phyloP scores from a whole-genome alignment of 345 rosid species.

The Clarkia xantiana region DNA sequence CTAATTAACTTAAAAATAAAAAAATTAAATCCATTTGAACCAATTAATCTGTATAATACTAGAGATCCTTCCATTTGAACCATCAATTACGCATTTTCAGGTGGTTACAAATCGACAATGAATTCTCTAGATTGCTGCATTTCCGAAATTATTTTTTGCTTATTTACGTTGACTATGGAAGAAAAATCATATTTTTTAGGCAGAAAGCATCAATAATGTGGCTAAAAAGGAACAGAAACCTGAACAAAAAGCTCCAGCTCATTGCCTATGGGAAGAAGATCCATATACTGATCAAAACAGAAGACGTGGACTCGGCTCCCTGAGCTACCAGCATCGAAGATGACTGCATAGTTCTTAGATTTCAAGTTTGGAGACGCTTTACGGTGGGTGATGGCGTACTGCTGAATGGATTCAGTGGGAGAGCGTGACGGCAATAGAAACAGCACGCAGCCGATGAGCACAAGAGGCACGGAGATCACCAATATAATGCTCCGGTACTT shows the following conservation, averaged over 20 bases:
- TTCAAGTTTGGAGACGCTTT: constrained; percentile 29
- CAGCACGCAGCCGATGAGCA: constrained; percentile 43
- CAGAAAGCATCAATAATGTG: background rate
- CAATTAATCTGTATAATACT: too few relatives aligned
- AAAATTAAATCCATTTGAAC: background rate
- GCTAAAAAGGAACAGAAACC: constrained; percentile 4
- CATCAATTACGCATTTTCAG: too few relatives aligned
- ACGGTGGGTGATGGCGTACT: constrained; percentile 28
- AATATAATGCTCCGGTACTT: constrained; percentile 46
- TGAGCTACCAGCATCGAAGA: constrained; percentile 93
- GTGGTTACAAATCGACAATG: too few relatives aligned
- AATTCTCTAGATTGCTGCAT: too few relatives aligned
- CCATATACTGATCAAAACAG: constrained; percentile 77
- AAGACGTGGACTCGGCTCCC: constrained; percentile 93
- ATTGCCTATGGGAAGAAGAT: constrained; percentile 79
- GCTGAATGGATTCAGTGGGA: constrained; percentile 25
- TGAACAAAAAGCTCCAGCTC: constrained; percentile 70
- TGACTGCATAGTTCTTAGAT: constrained; percentile 49
- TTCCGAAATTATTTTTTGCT: too few relatives aligned
- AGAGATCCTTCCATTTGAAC: too few relatives aligned
- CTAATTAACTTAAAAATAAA: background rate
- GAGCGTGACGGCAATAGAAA: constrained; percentile 44
- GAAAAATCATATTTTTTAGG: too few relatives aligned
- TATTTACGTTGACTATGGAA: too few relatives aligned
- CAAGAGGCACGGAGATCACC: constrained; percentile 52